Evolutionary conservation across 495 filamentous ascomycete species (phyloP).

Genomic region (Lasiosphaeriaceae sp.): DNA sequence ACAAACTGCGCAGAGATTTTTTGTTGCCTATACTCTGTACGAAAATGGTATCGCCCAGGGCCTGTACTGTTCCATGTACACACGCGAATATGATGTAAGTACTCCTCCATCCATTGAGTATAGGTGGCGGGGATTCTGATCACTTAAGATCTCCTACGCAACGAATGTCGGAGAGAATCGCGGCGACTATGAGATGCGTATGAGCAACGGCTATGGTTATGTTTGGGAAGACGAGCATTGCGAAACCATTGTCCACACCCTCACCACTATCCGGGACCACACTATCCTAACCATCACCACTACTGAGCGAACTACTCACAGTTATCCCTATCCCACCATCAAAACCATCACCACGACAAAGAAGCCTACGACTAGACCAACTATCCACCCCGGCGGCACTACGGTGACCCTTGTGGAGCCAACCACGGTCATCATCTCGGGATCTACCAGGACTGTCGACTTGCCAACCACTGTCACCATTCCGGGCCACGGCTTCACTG

Average conservation of each 20-base stretch:
- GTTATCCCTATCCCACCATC: neutral
- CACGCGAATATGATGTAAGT: constrained; percentile 13
- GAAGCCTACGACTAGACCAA: neutral
- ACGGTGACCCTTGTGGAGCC: neutral
- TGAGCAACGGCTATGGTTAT: constrained; percentile 3
- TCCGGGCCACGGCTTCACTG: neutral
- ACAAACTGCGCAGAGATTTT: constrained; percentile 5
- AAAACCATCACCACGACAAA: neutral
- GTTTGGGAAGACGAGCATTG: constrained; percentile 1
- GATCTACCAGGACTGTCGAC: neutral
- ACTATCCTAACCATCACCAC: neutral
- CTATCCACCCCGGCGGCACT: neutral
- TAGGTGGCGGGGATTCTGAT: neutral
- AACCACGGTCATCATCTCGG: neutral
- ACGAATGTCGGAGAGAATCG: constrained; percentile 6
- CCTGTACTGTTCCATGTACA: constrained; percentile 16
- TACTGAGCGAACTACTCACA: neutral
- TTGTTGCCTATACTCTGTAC: constrained; percentile 15
- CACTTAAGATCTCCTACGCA: constrained; percentile 8
- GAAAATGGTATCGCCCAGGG: constrained; percentile 8
- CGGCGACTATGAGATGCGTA: neutral
- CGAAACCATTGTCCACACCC: neutral
- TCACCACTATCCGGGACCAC: neutral
- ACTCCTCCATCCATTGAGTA: neutral
- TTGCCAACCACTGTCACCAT: neutral